Evolutionary conservation across 805 yeast genomes (phyloP), one percentile per base, ranked within the genome.

Genomic region (Cyberlindnera veronae): DNA sequence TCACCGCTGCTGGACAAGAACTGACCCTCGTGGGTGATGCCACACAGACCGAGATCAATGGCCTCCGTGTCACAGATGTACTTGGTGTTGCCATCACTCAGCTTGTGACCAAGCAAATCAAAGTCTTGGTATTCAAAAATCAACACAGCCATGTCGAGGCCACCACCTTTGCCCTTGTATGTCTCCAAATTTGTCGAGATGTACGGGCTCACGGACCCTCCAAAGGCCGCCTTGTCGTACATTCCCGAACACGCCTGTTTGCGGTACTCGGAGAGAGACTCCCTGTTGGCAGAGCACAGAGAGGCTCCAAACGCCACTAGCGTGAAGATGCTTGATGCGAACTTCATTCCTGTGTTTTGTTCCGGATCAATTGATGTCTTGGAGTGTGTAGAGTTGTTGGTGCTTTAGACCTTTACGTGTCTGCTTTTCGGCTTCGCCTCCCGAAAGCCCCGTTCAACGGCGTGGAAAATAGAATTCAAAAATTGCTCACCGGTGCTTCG

Each of bases 201-300:
- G 60, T 62, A 73, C 6, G 95, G 89, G 44, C 77, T 81, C 9
- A 68, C 63, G 19, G 72, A 69, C 26, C 99, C 99, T 35, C 88
- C 84, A 90, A 95, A 86, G 56, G 90, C 95, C 34, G 77, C 69
- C 52, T 80, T 81, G 41, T 90, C 76, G 64, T 91, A 91, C 80
- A 91, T 83, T 26, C 99, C 99, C 5, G 89, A 73, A 61, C 99
- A 91, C 19, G 77, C 77, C 54, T 86, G 93, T 14, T 81, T 69
- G 35, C 74, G 64, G 10, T 54, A 62, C 13, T 73, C 60, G 33
- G 74, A 72, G 48, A 87, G 69, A 19, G 57, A 56, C 22, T 73
- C 82, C 55, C 65, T 62, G 48, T 68, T 67, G 18, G 68, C 71
- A 13, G 34, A n/a, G 20, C 17, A 22, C 20, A 32, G 17, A 3